Base-by-base conservation (phyloP, 345 rosid genomes). In the Syzygium aqueum region DNA sequence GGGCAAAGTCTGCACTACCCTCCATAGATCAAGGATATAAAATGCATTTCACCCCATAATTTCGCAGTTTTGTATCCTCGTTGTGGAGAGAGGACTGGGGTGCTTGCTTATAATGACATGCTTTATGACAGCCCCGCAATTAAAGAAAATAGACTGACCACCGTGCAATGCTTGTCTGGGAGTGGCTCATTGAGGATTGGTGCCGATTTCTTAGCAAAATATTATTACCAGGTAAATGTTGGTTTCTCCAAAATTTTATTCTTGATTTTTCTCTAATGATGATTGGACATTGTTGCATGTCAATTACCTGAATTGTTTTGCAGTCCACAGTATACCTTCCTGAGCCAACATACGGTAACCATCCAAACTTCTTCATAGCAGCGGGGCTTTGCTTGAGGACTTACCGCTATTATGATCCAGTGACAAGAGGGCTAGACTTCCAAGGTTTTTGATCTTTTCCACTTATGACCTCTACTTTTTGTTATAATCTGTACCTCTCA, bases 331-430 rank as follows among this genome's bases (percentile, higher is more conserved):
- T 92, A 53, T 93, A 92, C 90, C 77, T 92, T 77, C 88, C 93
- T 28, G 49, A 84, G 86, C 91, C 90, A 59, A 91, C 93, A 15
- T 92, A 90, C 21, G 85, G 86, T 67, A 90, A 91, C 88, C 94
- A 93, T 88, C 94, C 93, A 11, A 91, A 91, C 51, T 88, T 90
- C 88, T 91, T 93, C 53, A 65, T 84, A 63, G 86, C 89, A 33
- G 89, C 86, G 3, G 94, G 94, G 19, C 67, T 90, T 59, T 28
- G 89, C 19, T 37, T 93, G 85, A 91, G 89, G 90, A 88, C 89
- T 57, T 91, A 93, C 89, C 91, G 90, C 65, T 91, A 93, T 87
- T 91, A 91, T 90, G 93, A 93, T 91, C 91, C 93, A 28, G 73
- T 54, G 53, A 90, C 92, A 82, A 22, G 67, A 63, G 93, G 92